Base-by-base conservation (phyloP, 2,329 filamentous ascomycete species). In the Aureobasidium leucospermi region DNA sequence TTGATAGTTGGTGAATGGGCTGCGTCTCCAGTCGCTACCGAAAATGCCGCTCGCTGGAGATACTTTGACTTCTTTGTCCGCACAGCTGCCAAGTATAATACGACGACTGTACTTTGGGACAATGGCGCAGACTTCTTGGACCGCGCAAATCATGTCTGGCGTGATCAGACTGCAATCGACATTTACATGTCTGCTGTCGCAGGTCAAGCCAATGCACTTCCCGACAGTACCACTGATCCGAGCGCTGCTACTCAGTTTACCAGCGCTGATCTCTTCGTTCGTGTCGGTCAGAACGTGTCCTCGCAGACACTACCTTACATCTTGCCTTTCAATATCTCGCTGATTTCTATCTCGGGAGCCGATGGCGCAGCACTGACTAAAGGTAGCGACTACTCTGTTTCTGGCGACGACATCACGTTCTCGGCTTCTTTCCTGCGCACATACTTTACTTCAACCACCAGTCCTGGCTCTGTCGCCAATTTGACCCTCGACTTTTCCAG, bases 1-100 rank as follows among this genome's bases (percentile, higher is more conserved):
- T 70, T 84, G 2, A 67, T 85, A 2, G 75, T 85, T 11, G 82
- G 83, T 10, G 82, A 86, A 70, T 85, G 79, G 69, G 77, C 80
- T 60, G 78, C 79, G 1, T 79, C 76, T 0, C 75, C 76, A 3
- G 68, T 71, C 0, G 75, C 75, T 51, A 79, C 78, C 1, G 83
- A 86, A 66, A 75, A 78, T 0, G 79, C 80, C 0, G 81, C 79
- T 1, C 74, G 81, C 47, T 84, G 82, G 79, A 79, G 79, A 59
- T 85, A 83, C 66, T 80, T 78, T 57, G 81, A 85, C 67, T 75
- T 77, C 61, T 73, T 85, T 57, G 68, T 79, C 19, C 76, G 76
- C 31, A 78, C 75, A 0, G 78, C 79, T 0, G 73, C 70, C 1
- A 74, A 77, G 47, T 79, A 82, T 64, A 74, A 78, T 62, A 81